A percentile compares a stretch with the other conserved stretches of the same genome.
phyloP scores from a whole-genome alignment of 73 alveolate species.

The Urostyla sp. region DNA sequence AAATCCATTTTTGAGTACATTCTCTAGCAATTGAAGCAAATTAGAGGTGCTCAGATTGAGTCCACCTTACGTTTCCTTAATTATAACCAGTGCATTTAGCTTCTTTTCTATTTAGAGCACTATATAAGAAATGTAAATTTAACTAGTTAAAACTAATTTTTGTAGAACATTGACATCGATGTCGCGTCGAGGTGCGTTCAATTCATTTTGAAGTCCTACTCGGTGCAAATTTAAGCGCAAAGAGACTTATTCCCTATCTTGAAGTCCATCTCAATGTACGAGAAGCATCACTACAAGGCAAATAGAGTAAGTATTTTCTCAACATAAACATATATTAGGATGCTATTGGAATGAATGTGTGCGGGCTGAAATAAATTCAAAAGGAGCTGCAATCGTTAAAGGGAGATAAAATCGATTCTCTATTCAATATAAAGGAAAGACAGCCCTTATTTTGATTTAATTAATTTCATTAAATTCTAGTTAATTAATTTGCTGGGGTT shows the following conservation, averaged over 20 bases:
- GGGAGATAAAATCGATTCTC: too few relatives aligned
- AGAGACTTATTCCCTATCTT: conserved; percentile 23
- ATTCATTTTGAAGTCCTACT: conserved; percentile 24
- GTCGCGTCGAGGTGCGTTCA: conserved; percentile 45
- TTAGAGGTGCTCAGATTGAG: conserved; percentile 77
- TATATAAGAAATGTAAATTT: conserved; percentile 70
- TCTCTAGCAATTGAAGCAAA: conserved; percentile 68
- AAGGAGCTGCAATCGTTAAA: conserved; percentile 34
- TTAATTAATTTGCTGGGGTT: too few relatives aligned
- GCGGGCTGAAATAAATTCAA: conserved; percentile 37
- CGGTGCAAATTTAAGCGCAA: conserved; percentile 36
- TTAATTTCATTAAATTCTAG: too few relatives aligned
- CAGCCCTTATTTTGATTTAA: too few relatives aligned
- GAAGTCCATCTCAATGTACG: conserved; percentile 22
- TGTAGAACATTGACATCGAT: conserved; percentile 56
- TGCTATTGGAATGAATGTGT: conserved; percentile 57
- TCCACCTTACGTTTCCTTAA: conserved; percentile 79
- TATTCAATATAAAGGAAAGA: too few relatives aligned
- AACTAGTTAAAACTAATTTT: not conserved
- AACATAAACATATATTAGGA: conserved; percentile 17
- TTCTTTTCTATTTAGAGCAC: conserved; percentile 82
- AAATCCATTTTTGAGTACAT: conserved; percentile 80
- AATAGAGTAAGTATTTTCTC: conserved; percentile 5
- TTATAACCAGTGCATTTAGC: conserved; percentile 70
- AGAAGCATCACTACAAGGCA: conserved; percentile 14